Evolutionary conservation across 768 basidiomycete species (phyloP), one percentile per base, ranked within the genome.

Genomic region (Pilatotrama ljubarskyi): DNA sequence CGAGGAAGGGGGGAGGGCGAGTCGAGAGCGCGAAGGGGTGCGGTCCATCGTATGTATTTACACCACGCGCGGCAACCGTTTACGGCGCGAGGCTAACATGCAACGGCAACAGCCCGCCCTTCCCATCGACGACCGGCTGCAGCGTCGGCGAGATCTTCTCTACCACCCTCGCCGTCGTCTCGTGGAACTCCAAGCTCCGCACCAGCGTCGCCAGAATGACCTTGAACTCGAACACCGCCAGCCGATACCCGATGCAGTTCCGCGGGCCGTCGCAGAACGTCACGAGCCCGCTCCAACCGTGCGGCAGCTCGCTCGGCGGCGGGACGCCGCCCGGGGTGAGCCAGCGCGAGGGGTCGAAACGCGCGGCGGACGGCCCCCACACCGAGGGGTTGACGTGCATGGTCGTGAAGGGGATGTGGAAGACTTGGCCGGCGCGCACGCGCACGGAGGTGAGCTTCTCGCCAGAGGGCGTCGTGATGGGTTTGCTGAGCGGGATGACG

Each of bases 261-360:
- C 78, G 62, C 13, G 77, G 77, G 3, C 79, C 79, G 59, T 78
- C 78, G 57, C 71, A 71, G 68, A 80, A 80, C 29, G 78, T 69
- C 14, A 73, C 64, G 13, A 76, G 61, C 15, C 71, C 71, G 50
- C 72, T 73, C 73, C 75, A 78, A 13, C 78, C 78, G 55, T 64
- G 48, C 37, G 76, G 73, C 15, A 76, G 68, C 18, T 70, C 63
- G 32, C 65, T 57, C 18, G 68, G 58, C 17, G 73, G 25, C 32
- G 73, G 72, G 5, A 75, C 61, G 37, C 70, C 70, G 14, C 58
- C 63, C 11, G 70, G 67, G 37, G 67, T 57, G 26, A 78, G 51
- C 77, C 77, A 81, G 13, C 78, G 75, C 43, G 73, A 72, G 25
- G 79, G 79, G 20, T 69, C 64, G 69, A 78, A 80, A 13, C 50